Conservation (phyloP, 495 filamentous ascomycete species). For the Podospora fimiseda region DNA sequence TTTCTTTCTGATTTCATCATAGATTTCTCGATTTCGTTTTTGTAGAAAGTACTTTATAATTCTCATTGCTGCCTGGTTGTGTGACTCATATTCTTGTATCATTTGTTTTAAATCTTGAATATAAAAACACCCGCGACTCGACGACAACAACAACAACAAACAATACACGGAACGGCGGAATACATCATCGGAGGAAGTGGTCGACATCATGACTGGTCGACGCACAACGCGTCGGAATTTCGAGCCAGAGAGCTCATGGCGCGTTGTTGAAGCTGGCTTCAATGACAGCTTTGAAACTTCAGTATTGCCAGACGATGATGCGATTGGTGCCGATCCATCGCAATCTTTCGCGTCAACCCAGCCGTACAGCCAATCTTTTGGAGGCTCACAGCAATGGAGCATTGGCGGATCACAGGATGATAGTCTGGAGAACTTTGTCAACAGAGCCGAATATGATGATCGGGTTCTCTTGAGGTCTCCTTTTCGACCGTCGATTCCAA, state of each 20-base stretch:
- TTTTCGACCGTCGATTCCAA: slow-evolving; percentile 38
- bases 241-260: slow-evolving; percentile 42
- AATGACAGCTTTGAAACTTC: slow-evolving; percentile 47
- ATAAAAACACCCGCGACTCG: too few species aligned
- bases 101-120: too few species aligned
- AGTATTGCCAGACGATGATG: slow-evolving; percentile 34
- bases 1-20: neutral
- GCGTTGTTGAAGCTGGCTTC: slow-evolving; percentile 44
- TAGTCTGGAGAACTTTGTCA: slow-evolving; percentile 37
- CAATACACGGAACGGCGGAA: too few species aligned
- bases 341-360: slow-evolving; percentile 24
- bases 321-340: slow-evolving; percentile 32
- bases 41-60: neutral
- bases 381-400: slow-evolving; percentile 27
- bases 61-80: neutral
- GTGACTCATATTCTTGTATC: too few species aligned
- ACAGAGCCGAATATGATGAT: slow-evolving; percentile 37
- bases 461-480: slow-evolving; percentile 37
- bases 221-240: slow-evolving; percentile 17
- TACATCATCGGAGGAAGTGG: too few species aligned
- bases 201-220: neutral
- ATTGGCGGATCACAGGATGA: slow-evolving; percentile 41
- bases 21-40: too few species aligned
- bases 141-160: neutral
- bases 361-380: slow-evolving; percentile 9